A percentile compares a stretch with the other conserved stretches of the same genome.
Evolutionary conservation across 805 yeast genomes (phyloP).

Genomic region (Wickerhamiella qilinensis): DNA sequence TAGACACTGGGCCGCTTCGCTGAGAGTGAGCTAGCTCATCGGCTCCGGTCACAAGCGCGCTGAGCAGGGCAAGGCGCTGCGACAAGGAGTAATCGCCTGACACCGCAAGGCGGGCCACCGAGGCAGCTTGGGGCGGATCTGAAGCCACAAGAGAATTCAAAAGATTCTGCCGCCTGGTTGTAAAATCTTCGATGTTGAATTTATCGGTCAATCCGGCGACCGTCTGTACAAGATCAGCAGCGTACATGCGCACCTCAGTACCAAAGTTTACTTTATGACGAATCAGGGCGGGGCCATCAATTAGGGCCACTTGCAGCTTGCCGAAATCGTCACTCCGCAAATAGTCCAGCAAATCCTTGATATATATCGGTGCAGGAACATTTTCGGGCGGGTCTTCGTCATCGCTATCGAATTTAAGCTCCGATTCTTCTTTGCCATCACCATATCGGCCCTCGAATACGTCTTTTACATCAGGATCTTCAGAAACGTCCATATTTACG

Average conservation of each 20-base stretch:
- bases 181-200: slow-evolving; percentile 43
- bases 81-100: slow-evolving; percentile 71
- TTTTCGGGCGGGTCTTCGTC: slow-evolving; percentile 22
- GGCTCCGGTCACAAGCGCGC: slow-evolving; percentile 54
- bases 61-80: slow-evolving; percentile 52
- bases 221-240: slow-evolving; percentile 34
- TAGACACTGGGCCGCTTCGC: not conserved
- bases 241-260: slow-evolving; percentile 42
- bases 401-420: slow-evolving; percentile 11
- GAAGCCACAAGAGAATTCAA: slow-evolving; percentile 48
- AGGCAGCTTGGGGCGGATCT: slow-evolving; percentile 30
- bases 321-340: slow-evolving; percentile 31
- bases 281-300: slow-evolving; percentile 40
- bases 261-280: slow-evolving; percentile 46
- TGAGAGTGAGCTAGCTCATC: slow-evolving; percentile 56
- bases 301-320: slow-evolving; percentile 37
- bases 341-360: slow-evolving; percentile 53
- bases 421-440: slow-evolving; percentile 2
- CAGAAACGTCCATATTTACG: no score
- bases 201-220: slow-evolving; percentile 41
- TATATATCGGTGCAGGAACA: slow-evolving; percentile 41
- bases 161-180: slow-evolving; percentile 45
- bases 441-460: no score
- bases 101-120: slow-evolving; percentile 31
- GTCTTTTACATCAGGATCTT: slow-evolving; percentile 12